These are phyloP conservation scores for Trichophyton verrucosum DNA, from an alignment of 2,329 filamentous ascomycete genomes.

Conservation along the genomic window DNA sequence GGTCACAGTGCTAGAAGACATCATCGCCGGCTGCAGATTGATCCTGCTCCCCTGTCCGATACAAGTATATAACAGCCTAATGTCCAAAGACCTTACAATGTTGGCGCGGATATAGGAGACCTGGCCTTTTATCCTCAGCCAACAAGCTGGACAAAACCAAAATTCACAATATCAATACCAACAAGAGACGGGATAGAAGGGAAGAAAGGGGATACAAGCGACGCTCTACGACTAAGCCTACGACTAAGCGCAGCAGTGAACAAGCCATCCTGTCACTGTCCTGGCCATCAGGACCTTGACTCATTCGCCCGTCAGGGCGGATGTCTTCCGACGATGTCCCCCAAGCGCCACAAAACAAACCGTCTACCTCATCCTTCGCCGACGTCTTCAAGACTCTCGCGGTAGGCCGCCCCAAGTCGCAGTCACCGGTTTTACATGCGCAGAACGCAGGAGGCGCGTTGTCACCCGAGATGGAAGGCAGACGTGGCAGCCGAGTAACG, in stretches of 20 bases:
- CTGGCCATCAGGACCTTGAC: not conserved
- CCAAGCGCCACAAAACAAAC: slow-evolving; percentile 23
- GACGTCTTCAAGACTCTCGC: slow-evolving; percentile 35
- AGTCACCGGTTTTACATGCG: slow-evolving; percentile 24
- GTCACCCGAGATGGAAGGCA: slow-evolving; percentile 21
- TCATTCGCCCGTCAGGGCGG: slow-evolving; percentile 16
- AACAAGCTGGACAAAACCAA: not conserved
- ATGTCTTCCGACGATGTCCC: slow-evolving; percentile 35
- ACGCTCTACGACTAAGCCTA: not conserved
- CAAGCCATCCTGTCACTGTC: not conserved
- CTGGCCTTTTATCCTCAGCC: not conserved
- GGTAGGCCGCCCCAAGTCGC: slow-evolving; percentile 27
- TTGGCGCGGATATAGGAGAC: not conserved
- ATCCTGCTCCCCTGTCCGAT: too few relatives aligned
- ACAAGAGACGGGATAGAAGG: not conserved
- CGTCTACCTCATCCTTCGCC: slow-evolving; percentile 28
- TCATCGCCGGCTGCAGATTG: too few relatives aligned
- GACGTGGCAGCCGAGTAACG: slow-evolving; percentile 22
- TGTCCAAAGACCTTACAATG: not conserved
- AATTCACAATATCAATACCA: not conserved
- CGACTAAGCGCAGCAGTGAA: not conserved
- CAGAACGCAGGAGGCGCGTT: slow-evolving; percentile 23
- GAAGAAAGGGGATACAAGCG: not conserved
- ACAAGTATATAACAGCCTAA: not conserved
- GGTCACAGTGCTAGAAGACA: not conserved